Percentiles rank a stretch among this genome's conserved stretches.
Evolutionary conservation across 495 filamentous ascomycete species (phyloP).

Genomic region (Jackrogersella minutella): DNA sequence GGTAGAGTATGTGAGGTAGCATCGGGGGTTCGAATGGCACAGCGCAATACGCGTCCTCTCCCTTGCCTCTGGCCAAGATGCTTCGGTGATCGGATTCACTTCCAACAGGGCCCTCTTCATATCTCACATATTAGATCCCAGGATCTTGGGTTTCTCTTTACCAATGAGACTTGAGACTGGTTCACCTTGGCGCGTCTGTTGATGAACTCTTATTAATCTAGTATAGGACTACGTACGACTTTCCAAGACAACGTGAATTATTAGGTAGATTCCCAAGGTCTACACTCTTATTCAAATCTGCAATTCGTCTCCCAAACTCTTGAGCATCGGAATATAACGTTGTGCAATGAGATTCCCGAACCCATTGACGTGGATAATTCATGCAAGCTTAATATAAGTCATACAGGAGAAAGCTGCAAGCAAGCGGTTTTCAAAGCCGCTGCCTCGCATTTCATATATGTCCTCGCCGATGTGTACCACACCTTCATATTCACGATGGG

Average conservation of each 20-base stretch:
- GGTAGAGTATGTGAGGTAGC: constrained; percentile 21
- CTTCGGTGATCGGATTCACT: constrained; percentile 11
- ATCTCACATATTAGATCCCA: constrained; percentile 27
- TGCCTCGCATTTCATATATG: neutral
- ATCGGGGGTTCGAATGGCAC: constrained; percentile 21
- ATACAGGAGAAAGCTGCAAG: constrained; percentile 16
- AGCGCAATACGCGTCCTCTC: constrained; percentile 1
- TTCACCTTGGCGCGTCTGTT: constrained; percentile 7
- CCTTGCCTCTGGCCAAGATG: constrained; percentile 27
- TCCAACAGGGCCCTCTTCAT: constrained; percentile 13
- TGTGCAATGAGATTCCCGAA: neutral
- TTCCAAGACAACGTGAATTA: neutral
- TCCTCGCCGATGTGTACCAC: constrained; percentile 6
- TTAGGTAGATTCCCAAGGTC: neutral
- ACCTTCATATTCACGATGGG: neutral
- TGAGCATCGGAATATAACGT: neutral
- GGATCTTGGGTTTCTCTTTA: constrained; percentile 19
- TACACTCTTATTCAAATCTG: neutral
- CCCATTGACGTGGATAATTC: neutral
- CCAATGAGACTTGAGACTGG: constrained; percentile 9
- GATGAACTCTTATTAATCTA: constrained; percentile 2
- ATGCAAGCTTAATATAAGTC: constrained; percentile 30
- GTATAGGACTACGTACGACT: neutral
- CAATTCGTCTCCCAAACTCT: neutral
- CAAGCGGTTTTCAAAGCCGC: constrained; percentile 4